Conservation (phyloP, 371 early-diverging fungal species). For the Lichtheimia ornata region DNA sequence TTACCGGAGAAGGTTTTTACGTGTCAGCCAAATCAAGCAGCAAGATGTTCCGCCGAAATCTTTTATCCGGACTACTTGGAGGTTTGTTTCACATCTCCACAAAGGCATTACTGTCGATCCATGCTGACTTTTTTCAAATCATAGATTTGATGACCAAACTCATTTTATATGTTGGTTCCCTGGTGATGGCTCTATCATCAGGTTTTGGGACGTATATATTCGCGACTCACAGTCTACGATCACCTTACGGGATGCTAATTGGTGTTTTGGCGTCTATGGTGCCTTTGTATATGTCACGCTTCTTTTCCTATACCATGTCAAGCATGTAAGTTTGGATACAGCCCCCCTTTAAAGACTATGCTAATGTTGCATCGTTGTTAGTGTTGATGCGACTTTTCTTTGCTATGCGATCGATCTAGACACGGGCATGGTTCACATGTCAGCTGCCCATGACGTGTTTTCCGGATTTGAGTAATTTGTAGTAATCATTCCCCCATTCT, state of each 20-base stretch:
- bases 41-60: constrained; percentile 73
- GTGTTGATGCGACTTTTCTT: constrained; percentile 78
- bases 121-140: neutral
- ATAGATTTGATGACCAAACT: constrained; percentile 58
- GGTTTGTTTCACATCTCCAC: constrained; percentile 34
- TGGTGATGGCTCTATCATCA: constrained; percentile 55
- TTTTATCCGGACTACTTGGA: constrained; percentile 65
- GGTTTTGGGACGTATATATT: constrained; percentile 69
- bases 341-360: neutral
- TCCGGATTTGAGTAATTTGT: constrained; percentile 24
- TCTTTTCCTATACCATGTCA: constrained; percentile 71
- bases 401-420: constrained; percentile 84
- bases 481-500: neutral
- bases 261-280: constrained; percentile 64
- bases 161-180: constrained; percentile 54
- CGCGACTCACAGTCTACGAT: constrained; percentile 61
- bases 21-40: constrained; percentile 63
- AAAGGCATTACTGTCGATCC: neutral
- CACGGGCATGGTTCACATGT: constrained; percentile 63
- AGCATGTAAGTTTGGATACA: constrained; percentile 66
- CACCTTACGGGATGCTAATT: constrained; percentile 71
- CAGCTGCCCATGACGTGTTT: constrained; percentile 53
- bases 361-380: constrained; percentile 15
- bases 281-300: constrained; percentile 69
- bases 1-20: constrained; percentile 69